Conservation (phyloP, 1,284 basidiomycete genomes). For the Quambalaria eucalypti region DNA sequence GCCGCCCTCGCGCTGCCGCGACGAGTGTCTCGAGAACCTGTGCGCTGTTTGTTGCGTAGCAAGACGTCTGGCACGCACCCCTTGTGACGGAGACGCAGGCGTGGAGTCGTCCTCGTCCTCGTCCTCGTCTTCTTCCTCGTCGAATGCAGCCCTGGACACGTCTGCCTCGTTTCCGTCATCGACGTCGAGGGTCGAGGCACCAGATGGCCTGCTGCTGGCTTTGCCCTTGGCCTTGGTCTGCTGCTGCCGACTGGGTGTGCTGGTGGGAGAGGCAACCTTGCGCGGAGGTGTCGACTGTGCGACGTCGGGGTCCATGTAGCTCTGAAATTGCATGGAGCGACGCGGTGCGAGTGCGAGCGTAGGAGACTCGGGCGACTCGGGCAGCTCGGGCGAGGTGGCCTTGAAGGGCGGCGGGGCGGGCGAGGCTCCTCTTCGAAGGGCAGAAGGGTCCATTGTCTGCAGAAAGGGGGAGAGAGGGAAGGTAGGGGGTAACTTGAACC, state of each 20-base stretch:
- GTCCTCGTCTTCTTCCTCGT: constrained; percentile 1
- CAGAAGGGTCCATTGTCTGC: not conserved
- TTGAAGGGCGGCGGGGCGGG: no score
- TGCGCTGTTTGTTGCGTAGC: no score
- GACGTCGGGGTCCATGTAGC: constrained; percentile 28
- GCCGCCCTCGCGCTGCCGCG: no score
- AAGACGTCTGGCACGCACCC: not conserved
- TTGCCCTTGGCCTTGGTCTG: no score
- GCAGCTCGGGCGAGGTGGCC: no score
- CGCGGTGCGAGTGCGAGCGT: not conserved
- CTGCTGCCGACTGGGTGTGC: no score
- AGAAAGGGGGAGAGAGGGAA: not conserved
- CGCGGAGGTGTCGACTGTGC: constrained; percentile 20
- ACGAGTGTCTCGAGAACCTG: no score
- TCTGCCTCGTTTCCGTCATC: not conserved
- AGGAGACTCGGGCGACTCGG: no score
- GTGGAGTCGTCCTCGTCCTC: constrained; percentile 4
- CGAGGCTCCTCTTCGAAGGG: no score
- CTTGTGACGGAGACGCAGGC: not conserved
- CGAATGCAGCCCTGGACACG: not conserved
- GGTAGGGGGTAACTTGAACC: not conserved
- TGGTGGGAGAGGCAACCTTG: constrained; percentile 8
- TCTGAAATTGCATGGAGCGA: constrained; percentile 1
- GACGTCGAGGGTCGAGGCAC: not conserved
- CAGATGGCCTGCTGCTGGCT: no score